Conservation (phyloP, 371 early-diverging fungal species). For the Saksenaea vasiformis region DNA sequence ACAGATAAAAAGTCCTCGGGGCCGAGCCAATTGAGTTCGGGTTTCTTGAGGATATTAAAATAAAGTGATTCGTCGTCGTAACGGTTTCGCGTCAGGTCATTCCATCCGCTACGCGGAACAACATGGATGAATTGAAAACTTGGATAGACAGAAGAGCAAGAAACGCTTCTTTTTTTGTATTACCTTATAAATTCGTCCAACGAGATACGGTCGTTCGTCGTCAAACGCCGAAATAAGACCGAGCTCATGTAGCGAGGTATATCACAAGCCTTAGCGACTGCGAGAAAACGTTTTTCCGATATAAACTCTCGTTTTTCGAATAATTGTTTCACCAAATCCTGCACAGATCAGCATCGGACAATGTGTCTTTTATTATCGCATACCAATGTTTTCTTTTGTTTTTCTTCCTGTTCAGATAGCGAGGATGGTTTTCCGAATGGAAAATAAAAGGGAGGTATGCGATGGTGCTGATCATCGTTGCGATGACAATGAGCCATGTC, state of each 20-base stretch:
- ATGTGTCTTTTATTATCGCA: too few species aligned
- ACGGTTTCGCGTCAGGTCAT: constrained; percentile 23
- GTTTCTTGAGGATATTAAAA: constrained; percentile 38
- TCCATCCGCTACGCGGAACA: constrained; percentile 37
- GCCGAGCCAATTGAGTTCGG: constrained; percentile 25
- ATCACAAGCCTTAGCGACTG: constrained; percentile 56
- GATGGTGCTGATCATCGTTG: background rate
- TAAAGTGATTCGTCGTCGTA: constrained; percentile 47
- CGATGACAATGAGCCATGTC: background rate
- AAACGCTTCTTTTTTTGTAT: constrained; percentile 4
- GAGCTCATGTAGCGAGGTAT: constrained; percentile 65
- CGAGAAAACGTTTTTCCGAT: constrained; percentile 50
- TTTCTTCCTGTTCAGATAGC: constrained; percentile 24
- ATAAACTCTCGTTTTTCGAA: constrained; percentile 29
- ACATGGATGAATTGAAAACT: background rate
- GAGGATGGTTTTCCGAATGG: constrained; percentile 40
- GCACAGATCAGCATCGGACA: background rate
- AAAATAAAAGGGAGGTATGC: constrained; percentile 47
- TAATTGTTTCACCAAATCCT: constrained; percentile 29
- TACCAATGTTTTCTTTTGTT: constrained; percentile 34
- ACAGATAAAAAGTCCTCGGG: constrained; percentile 50
- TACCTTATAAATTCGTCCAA: constrained; percentile 27
- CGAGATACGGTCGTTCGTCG: constrained; percentile 22
- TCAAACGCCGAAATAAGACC: constrained; percentile 58
- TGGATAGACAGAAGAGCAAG: background rate